Evolutionary conservation across 371 early-diverging fungal genomes (phyloP).

Genomic region (Mucor piriformis): DNA sequence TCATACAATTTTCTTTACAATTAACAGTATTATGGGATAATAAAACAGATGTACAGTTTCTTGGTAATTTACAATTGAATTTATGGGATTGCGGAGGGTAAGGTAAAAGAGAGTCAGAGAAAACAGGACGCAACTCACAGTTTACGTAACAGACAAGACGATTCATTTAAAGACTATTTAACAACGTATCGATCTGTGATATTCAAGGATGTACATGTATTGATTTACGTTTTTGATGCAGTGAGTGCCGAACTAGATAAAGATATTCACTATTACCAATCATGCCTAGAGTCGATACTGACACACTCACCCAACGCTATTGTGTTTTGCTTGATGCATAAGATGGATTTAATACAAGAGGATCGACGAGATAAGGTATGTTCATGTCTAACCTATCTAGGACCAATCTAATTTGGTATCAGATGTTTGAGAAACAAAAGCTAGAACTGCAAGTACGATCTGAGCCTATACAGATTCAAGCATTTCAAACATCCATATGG

Average conservation of each 20-base stretch:
- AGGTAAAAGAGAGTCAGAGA: neutral
- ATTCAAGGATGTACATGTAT: constrained; percentile 93
- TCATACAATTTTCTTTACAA: neutral
- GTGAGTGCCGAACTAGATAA: constrained; percentile 87
- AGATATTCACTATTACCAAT: constrained; percentile 89
- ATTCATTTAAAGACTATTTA: constrained; percentile 93
- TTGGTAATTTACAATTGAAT: constrained; percentile 91
- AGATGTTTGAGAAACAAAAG: constrained; percentile 73
- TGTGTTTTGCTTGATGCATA: constrained; percentile 94
- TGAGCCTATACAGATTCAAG: constrained; percentile 71
- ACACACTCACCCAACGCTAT: constrained; percentile 83
- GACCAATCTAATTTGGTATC: neutral
- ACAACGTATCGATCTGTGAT: constrained; percentile 87
- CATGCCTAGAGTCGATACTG: constrained; percentile 83
- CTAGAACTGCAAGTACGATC: constrained; percentile 73
- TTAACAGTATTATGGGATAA: constrained; percentile 83
- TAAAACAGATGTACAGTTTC: constrained; percentile 90
- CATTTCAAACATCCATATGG: constrained; percentile 94
- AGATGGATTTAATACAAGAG: constrained; percentile 92
- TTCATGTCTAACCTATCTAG: no score
- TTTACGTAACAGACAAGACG: constrained; percentile 72
- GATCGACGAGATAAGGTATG: constrained; percentile 68
- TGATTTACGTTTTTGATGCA: constrained; percentile 97
- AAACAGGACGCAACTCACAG: neutral
- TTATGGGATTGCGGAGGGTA: constrained; percentile 95